Evolutionary conservation across 1,284 basidiomycete genomes (phyloP), one percentile per base, ranked within the genome.

Genomic region (Tranzscheliella williamsii): DNA sequence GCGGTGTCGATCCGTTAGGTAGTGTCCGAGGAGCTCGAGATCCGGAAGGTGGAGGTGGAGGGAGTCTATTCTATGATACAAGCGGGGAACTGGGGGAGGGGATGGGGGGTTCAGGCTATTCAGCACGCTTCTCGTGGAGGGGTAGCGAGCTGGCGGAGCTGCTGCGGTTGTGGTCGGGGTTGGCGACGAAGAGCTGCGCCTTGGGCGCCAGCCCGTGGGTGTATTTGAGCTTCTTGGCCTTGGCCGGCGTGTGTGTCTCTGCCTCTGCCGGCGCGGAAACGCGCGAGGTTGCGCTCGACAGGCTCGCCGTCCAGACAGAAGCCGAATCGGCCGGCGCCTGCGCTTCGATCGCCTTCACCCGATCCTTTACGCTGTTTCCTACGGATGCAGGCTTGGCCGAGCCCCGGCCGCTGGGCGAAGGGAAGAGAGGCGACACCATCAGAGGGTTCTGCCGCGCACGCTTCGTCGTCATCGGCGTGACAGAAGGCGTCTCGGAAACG

Each of bases 391-490:
- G 16, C 16, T 8, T 18, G 35, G 21, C 11, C 9, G 6, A 8
- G 7, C 22, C 12, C 9, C 11, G 8, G 32, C 9, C 18, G 8
- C 18, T 9, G 1, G 51, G 24, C 16, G 42, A 42, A 0, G 70
- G 70, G 35, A 62, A 64, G 9, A 70, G 44, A 4, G 69, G 60
- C 11, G 58, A 42, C 7, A 64, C 52, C 44, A 73, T 55, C 5
- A 54, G 40, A 0, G 63, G 69, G 30, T 73, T 73, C 4, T 45
- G 27, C 1, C 69, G 33, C 3, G 70, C 69, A 9, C 70, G 57
- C 31, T 67, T 71, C n/a, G 70, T 73, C 1, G 67, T 70, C 3
- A 67, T 35, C 1, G 70, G 70, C 24, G 70, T 72, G 29, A 73
- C 43, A 24, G 63, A 67, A 2, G 67, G 63, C 12, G 63, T 58